phyloP scores from a whole-genome alignment of 1,139 yeast genomes.

The Suhomyces yuchorum region DNA sequence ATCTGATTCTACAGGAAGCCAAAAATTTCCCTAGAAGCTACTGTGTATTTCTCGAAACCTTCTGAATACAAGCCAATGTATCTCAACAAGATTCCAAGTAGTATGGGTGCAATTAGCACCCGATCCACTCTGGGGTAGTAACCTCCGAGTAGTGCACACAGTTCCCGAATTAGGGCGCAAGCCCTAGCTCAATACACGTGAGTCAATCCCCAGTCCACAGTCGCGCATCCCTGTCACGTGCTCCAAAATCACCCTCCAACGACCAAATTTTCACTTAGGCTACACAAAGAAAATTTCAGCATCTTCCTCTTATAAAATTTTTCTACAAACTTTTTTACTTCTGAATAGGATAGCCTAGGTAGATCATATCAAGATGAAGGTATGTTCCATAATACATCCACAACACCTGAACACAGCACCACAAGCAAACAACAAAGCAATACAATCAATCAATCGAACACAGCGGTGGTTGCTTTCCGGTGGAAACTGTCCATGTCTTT shows the following conservation, averaged over 20 bases:
- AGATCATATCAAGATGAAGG: conserved; percentile 43
- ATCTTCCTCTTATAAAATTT: conserved; percentile 15
- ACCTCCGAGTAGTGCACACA: too few species aligned
- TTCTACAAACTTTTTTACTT: conserved; percentile 18
- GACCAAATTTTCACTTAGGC: conserved; percentile 15
- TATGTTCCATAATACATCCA: conserved; percentile 23
- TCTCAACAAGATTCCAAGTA: too few species aligned
- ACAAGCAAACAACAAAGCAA: background rate
- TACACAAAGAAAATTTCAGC: conserved; percentile 20
- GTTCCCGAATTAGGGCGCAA: conserved; percentile 9
- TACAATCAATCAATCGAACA: background rate
- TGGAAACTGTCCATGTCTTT: background rate
- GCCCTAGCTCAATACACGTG: conserved; percentile 6
- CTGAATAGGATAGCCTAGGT: conserved; percentile 27
- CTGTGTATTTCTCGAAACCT: too few species aligned
- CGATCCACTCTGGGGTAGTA: too few species aligned
- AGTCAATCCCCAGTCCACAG: background rate
- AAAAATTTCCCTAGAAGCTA: too few species aligned
- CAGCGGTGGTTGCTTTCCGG: background rate
- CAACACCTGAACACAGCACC: background rate
- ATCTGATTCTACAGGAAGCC: too few species aligned
- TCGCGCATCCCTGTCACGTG: conserved; percentile 9
- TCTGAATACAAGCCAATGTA: too few species aligned
- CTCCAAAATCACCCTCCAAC: conserved; percentile 4
- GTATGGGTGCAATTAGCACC: too few species aligned